Evolutionary conservation across 306 rosid genomes (phyloP).

Genomic region (Prunus armeniaca): DNA sequence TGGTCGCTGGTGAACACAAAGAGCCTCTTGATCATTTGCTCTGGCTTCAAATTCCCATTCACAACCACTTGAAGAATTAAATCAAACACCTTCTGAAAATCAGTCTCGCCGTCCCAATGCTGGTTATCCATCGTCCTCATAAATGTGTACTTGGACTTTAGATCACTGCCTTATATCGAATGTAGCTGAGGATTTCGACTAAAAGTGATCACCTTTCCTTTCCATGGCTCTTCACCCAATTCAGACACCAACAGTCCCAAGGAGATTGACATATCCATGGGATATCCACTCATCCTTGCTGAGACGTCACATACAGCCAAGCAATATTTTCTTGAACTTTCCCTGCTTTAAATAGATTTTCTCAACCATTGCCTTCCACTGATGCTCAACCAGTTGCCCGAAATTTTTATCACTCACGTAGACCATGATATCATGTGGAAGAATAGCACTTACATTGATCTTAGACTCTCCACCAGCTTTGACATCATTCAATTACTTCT

Average conservation of each 20-base stretch:
- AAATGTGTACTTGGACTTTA: constrained; percentile 33
- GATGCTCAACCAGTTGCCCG: constrained; percentile 49
- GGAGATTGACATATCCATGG: constrained; percentile 56
- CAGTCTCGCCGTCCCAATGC: constrained; percentile 35
- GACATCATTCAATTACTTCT: constrained; percentile 40
- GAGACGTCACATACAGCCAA: constrained; percentile 60
- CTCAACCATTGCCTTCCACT: constrained; percentile 62
- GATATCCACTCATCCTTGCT: constrained; percentile 44
- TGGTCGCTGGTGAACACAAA: constrained; percentile 57
- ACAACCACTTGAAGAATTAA: constrained; percentile 44
- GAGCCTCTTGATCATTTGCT: constrained; percentile 57
- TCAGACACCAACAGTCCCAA: constrained; percentile 64
- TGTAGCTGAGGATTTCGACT: constrained; percentile 39
- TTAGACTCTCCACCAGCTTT: constrained; percentile 26
- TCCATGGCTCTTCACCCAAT: constrained; percentile 58
- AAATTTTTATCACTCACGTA: constrained; percentile 23
- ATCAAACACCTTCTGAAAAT: constrained; percentile 64
- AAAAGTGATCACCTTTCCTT: constrained; percentile 54
- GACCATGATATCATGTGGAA: constrained; percentile 46
- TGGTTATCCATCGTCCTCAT: constrained; percentile 27
- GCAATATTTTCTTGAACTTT: constrained; percentile 36
- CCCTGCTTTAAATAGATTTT: constrained; percentile 38
- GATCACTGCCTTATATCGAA: constrained; percentile 38
- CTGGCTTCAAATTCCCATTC: constrained; percentile 39
- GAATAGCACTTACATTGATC: constrained; percentile 56